A percentile compares a stretch with the other conserved stretches of the same genome.
Evolutionary conservation across 148 eudicot species (phyloP).

Genomic region (Rhododendron simsii): DNA sequence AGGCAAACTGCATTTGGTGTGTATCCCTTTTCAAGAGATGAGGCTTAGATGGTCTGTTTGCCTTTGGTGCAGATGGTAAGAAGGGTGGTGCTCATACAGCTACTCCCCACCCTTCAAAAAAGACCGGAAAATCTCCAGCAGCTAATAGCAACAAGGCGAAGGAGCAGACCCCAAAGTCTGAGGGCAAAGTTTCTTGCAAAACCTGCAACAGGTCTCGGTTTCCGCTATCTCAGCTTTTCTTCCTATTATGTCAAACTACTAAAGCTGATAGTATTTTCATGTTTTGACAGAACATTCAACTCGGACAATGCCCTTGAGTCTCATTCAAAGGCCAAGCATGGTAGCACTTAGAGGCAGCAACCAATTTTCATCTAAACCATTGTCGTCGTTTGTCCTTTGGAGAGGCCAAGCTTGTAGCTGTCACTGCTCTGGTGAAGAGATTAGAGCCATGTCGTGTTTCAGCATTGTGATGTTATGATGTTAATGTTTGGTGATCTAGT

Average conservation of each 20-base stretch:
- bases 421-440: not conserved
- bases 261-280: not conserved
- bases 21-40: not conserved
- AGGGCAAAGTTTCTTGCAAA: constrained; percentile 26
- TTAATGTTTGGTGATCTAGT: not conserved
- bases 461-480: not conserved
- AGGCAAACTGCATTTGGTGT: not conserved
- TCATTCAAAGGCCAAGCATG: constrained; percentile 46
- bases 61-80: constrained; percentile 12
- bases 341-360: constrained; percentile 17
- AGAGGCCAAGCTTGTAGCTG: not conserved
- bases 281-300: constrained; percentile 35
- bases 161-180: constrained; percentile 43
- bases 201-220: constrained; percentile 35
- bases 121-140: constrained; percentile 39
- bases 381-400: no score
- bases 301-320: constrained; percentile 30
- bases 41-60: not conserved
- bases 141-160: constrained; percentile 21
- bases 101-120: constrained; percentile 47
- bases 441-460: not conserved
- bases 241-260: not conserved
- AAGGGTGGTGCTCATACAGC: constrained; percentile 25
- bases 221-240: not conserved
- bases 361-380: not conserved